A percentile compares a stretch with the other conserved stretches of the same genome.
These are phyloP conservation scores for Diaporthe aspalathi DNA, from an alignment of 2,329 filamentous ascomycete species.

Conservation along the genomic window DNA sequence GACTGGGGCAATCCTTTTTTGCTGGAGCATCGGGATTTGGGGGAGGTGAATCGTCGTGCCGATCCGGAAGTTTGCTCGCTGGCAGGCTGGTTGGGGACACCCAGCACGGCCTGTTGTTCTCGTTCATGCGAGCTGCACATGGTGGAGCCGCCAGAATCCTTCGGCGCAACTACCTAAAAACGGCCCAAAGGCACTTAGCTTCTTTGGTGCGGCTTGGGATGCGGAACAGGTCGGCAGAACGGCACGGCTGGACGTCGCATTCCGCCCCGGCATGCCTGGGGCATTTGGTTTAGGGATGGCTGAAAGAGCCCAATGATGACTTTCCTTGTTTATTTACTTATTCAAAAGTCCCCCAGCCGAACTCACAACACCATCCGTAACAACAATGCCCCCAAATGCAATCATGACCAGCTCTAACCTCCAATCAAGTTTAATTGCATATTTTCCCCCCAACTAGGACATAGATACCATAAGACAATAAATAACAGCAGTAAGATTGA, in stretches of 20 bases:
- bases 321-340: neutral
- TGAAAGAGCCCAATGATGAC: too few relatives aligned
- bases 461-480: too few relatives aligned
- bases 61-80: neutral
- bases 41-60: neutral
- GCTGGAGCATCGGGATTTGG: neutral
- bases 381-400: neutral
- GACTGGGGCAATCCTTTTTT: neutral
- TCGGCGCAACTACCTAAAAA: neutral
- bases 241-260: neutral
- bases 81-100: neutral
- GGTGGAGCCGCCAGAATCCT: slow-evolving; percentile 20
- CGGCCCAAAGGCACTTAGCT: neutral
- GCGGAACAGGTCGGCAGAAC: slow-evolving; percentile 22
- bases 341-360: neutral
- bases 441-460: neutral
- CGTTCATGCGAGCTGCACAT: neutral
- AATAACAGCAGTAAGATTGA: neutral
- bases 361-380: neutral
- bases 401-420: too few relatives aligned
- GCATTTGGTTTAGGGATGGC: neutral
- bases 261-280: neutral
- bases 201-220: neutral
- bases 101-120: neutral
- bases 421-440: neutral